A percentile compares a stretch with the other conserved stretches of the same genome.
These are phyloP conservation scores for Abelmoschus esculentus DNA, from an alignment of 345 rosid species.

Conservation along the genomic window DNA sequence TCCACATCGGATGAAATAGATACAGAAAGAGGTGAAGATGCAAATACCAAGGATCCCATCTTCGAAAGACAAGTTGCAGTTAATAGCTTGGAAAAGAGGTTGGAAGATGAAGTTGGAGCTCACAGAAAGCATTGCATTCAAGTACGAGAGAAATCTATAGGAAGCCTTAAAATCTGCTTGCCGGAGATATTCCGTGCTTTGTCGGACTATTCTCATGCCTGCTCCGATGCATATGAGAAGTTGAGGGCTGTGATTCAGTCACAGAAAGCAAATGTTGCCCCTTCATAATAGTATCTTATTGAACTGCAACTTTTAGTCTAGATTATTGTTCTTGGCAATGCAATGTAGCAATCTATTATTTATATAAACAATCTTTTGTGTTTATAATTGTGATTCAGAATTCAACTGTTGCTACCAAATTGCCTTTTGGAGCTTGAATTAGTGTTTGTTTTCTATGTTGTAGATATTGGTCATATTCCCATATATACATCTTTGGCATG, in stretches of 20 bases:
- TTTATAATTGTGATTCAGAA: not conserved
- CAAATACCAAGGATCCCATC: slow-evolving; percentile 49
- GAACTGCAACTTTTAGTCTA: not conserved
- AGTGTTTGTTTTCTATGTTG: not conserved
- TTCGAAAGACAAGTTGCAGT: slow-evolving; percentile 61
- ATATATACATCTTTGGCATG: too few species aligned
- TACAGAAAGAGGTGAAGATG: slow-evolving; percentile 47
- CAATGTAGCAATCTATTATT: not conserved
- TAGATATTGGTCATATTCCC: too few species aligned
- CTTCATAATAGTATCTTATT: not conserved
- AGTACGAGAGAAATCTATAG: slow-evolving; percentile 83
- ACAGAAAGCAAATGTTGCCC: slow-evolving; percentile 26
- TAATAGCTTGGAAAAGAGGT: slow-evolving; percentile 61
- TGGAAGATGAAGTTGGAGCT: slow-evolving; percentile 66
- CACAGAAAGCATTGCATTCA: slow-evolving; percentile 68
- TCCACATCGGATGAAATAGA: slow-evolving; percentile 39
- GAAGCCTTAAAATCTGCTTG: slow-evolving; percentile 65
- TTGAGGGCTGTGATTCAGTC: slow-evolving; percentile 38
- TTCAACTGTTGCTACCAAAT: not conserved
- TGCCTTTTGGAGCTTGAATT: not conserved
- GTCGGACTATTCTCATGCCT: slow-evolving; percentile 67
- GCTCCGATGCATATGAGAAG: slow-evolving; percentile 55
- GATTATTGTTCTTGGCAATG: not conserved
- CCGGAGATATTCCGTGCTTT: slow-evolving; percentile 85
- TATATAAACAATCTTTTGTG: not conserved